Evolutionary conservation across 2,329 filamentous ascomycete species (phyloP).

Genomic region (Herpotrichia juniperi): DNA sequence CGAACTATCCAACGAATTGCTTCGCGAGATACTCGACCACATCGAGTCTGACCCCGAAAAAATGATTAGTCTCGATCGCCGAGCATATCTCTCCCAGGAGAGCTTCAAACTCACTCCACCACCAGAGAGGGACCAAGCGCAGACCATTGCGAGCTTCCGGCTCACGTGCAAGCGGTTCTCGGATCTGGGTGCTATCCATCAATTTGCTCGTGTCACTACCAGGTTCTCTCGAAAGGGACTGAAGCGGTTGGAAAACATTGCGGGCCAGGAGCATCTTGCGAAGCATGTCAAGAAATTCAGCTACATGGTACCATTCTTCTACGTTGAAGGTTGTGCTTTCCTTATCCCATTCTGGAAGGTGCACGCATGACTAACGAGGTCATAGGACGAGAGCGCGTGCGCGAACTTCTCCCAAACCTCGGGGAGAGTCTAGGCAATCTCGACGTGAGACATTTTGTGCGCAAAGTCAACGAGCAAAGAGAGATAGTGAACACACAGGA

Average conservation of each 20-base stretch:
- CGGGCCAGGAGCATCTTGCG: slow-evolving; percentile 56
- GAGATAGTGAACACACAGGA: slow-evolving; percentile 57
- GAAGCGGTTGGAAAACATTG: slow-evolving; percentile 55
- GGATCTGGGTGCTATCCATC: slow-evolving; percentile 56
- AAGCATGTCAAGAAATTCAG: slow-evolving; percentile 64
- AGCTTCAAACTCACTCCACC: slow-evolving; percentile 55
- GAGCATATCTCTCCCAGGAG: slow-evolving; percentile 59
- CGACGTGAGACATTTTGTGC: slow-evolving; percentile 49
- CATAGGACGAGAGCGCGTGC: slow-evolving; percentile 47
- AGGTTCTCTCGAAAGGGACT: slow-evolving; percentile 59
- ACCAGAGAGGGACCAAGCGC: slow-evolving; percentile 49
- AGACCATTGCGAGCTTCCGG: slow-evolving; percentile 55
- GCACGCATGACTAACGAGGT: slow-evolving; percentile 27
- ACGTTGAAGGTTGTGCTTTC: slow-evolving; percentile 54
- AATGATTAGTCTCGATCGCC: slow-evolving; percentile 56
- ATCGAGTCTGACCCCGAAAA: slow-evolving; percentile 59
- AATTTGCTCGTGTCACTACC: slow-evolving; percentile 59
- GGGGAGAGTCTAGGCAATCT: slow-evolving; percentile 43
- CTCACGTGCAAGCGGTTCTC: slow-evolving; percentile 58
- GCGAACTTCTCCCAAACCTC: slow-evolving; percentile 46
- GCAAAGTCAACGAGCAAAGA: slow-evolving; percentile 57
- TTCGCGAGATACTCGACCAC: slow-evolving; percentile 58
- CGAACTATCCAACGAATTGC: slow-evolving; percentile 56
- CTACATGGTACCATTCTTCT: slow-evolving; percentile 66
- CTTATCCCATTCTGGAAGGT: slow-evolving; percentile 19